phyloP scores from a whole-genome alignment of 768 basidiomycete species.

The Cystoderma amianthinum region DNA sequence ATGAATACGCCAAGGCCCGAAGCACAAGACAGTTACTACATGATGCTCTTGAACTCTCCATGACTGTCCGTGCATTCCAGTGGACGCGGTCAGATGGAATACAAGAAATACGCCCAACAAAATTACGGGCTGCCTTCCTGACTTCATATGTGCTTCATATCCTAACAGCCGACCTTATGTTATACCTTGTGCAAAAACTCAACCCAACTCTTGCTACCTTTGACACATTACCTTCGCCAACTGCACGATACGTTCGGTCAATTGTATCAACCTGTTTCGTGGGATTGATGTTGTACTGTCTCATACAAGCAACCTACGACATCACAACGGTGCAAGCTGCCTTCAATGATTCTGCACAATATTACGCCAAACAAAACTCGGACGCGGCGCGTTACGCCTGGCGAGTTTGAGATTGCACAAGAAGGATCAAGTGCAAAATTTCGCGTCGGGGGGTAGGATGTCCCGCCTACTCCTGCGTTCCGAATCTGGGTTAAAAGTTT shows the following conservation, averaged over 20 bases:
- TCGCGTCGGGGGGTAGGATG: no score
- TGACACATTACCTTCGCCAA: slow-evolving; percentile 24
- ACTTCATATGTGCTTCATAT: neutral
- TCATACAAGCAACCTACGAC: slow-evolving; percentile 27
- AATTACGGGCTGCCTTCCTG: neutral
- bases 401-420: no score
- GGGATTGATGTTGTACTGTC: slow-evolving; percentile 32
- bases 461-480: no score
- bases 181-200: neutral
- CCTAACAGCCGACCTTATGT: neutral
- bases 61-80: neutral
- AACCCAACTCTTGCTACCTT: slow-evolving; percentile 11
- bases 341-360: no score
- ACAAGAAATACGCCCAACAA: neutral
- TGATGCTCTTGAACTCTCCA: neutral
- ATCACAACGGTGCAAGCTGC: slow-evolving; percentile 23
- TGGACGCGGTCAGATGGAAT: neutral
- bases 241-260: slow-evolving; percentile 34
- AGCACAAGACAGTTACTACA: neutral
- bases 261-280: slow-evolving; percentile 31
- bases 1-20: neutral
- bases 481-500: no score
- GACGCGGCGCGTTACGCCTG: no score
- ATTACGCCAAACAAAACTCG: no score
- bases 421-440: no score